Percentiles rank a stretch among this genome's conserved stretches.
Evolutionary conservation across 2,329 filamentous ascomycete genomes (phyloP).

Genomic region (Bipolaris sorokiniana): DNA sequence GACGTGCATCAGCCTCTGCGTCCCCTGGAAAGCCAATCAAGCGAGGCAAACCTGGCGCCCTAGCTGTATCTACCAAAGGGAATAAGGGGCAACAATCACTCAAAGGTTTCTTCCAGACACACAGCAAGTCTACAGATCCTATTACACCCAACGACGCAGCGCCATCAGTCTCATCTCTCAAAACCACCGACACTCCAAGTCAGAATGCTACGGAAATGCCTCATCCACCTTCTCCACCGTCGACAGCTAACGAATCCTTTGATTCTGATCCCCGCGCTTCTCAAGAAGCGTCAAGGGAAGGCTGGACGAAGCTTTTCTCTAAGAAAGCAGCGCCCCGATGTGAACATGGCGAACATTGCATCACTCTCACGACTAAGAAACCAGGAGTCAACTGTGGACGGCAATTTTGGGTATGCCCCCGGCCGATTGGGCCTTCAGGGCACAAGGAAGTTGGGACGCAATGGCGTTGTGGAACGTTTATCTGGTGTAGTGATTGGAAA

Average conservation of each 20-base stretch:
- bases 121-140: constrained; percentile 39
- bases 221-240: constrained; percentile 7
- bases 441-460: constrained; percentile 82
- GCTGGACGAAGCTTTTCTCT: constrained; percentile 83
- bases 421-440: constrained; percentile 83
- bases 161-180: constrained; percentile 1
- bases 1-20: constrained; percentile 28
- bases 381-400: constrained; percentile 78
- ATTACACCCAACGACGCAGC: constrained; percentile 8
- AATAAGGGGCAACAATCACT: constrained; percentile 66
- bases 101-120: constrained; percentile 72
- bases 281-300: constrained; percentile 73
- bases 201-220: constrained; percentile 5
- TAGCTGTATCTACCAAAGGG: constrained; percentile 27
- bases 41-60: constrained; percentile 55
- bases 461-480: constrained; percentile 89
- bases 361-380: constrained; percentile 84
- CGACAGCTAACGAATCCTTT: constrained; percentile 7
- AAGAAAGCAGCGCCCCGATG: constrained; percentile 78
- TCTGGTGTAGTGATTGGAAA: constrained; percentile 70
- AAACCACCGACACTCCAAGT: constrained; percentile 6
- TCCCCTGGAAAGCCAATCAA: constrained; percentile 50
- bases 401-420: constrained; percentile 69
- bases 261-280: constrained; percentile 42
- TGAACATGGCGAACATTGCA: constrained; percentile 88